Evolutionary conservation across 208 protist genomes (phyloP).

Genomic region (Eutreptiella sp.): DNA sequence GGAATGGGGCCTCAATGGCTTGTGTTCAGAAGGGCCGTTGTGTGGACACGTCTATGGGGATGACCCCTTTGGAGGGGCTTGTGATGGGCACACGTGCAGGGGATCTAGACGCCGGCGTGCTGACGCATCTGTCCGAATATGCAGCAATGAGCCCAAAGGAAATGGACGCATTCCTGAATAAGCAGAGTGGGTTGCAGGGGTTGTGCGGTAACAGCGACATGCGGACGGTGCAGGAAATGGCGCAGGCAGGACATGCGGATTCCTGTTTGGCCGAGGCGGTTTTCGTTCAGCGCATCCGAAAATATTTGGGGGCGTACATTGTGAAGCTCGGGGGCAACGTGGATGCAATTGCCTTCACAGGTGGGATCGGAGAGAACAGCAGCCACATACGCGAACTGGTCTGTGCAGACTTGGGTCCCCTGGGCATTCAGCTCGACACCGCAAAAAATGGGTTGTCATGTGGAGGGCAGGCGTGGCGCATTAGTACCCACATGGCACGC

Average conservation of each 20-base stretch:
- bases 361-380: slow-evolving; percentile 34
- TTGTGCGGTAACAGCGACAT: slow-evolving; percentile 25
- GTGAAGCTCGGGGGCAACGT: slow-evolving; percentile 27
- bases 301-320: slow-evolving; percentile 34
- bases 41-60: slow-evolving; percentile 40
- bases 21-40: slow-evolving; percentile 20
- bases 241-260: slow-evolving; percentile 13
- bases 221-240: not conserved
- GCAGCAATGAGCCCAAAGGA: not conserved
- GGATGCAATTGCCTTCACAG: slow-evolving; percentile 38
- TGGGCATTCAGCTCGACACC: slow-evolving; percentile 25
- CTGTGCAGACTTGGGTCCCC: not conserved
- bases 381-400: slow-evolving; percentile 12
- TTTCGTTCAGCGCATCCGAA: slow-evolving; percentile 29
- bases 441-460: too few species aligned
- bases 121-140: not conserved
- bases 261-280: slow-evolving; percentile 21
- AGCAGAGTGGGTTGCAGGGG: slow-evolving; percentile 28
- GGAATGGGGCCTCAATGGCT: slow-evolving; percentile 25
- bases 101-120: slow-evolving; percentile 28
- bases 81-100: slow-evolving; percentile 37
- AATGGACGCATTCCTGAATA: slow-evolving; percentile 31
- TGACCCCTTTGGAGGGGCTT: slow-evolving; percentile 38
- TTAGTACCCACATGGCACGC: not conserved
- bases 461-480: too few species aligned